These are phyloP conservation scores for Phyllosticta citribraziliensis DNA, from an alignment of 2,329 filamentous ascomycete genomes.

Conservation along the genomic window DNA sequence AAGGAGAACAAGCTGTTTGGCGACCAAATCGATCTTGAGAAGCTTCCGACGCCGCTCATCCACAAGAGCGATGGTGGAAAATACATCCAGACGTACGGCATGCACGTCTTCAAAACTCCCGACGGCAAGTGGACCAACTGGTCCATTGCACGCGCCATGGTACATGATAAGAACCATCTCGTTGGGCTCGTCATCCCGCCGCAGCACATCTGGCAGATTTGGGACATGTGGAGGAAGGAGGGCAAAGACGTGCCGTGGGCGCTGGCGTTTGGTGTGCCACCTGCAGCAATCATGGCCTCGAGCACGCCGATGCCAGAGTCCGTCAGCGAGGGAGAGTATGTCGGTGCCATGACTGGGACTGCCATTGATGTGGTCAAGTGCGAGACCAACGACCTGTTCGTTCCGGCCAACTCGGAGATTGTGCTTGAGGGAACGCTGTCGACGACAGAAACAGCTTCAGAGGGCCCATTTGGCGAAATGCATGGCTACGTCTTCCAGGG, in stretches of 20 bases:
- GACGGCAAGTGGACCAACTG: conserved; percentile 40
- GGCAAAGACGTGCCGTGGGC: conserved; percentile 41
- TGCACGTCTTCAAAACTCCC: conserved; percentile 38
- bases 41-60: conserved; percentile 29
- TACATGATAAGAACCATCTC: conserved; percentile 34
- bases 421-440: conserved; percentile 42
- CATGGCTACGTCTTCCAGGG: conserved; percentile 35
- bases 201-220: conserved; percentile 40
- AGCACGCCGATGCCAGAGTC: conserved; percentile 31
- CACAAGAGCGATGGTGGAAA: conserved; percentile 40
- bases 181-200: conserved; percentile 34
- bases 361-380: conserved; percentile 42
- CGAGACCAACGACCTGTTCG: conserved; percentile 40
- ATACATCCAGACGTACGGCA: conserved; percentile 43
- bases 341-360: conserved; percentile 37
- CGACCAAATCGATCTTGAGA: conserved; percentile 33
- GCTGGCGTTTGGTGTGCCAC: conserved; percentile 40
- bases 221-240: conserved; percentile 37
- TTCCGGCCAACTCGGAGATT: conserved; percentile 43
- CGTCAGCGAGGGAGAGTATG: conserved; percentile 39
- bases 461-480: conserved; percentile 43
- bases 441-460: conserved; percentile 31
- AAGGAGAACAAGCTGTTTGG: conserved; percentile 34
- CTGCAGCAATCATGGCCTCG: conserved; percentile 39
- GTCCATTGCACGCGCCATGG: conserved; percentile 39